phyloP scores from a whole-genome alignment of 176 grass and related monocot species.

The Phragmites australis region DNA sequence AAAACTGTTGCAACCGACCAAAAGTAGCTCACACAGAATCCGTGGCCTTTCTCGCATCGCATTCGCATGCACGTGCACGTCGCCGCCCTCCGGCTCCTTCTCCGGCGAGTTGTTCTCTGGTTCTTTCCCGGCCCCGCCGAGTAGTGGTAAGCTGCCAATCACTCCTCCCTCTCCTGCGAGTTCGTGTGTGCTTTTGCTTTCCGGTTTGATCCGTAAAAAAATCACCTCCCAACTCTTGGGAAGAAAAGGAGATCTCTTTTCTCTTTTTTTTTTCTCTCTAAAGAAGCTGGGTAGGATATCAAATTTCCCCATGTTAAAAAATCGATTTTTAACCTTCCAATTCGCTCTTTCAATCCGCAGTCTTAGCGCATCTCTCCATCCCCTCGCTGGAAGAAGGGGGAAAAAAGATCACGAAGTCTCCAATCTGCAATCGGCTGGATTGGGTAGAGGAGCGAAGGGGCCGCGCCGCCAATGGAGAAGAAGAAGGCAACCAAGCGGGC shows the following conservation, averaged over 20 bases:
- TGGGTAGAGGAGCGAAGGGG: background rate
- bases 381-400: background rate
- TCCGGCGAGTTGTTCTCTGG: background rate
- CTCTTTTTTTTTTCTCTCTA: background rate
- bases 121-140: too few relatives aligned
- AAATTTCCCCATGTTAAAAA: conserved; percentile 5
- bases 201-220: too few relatives aligned
- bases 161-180: too few relatives aligned
- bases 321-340: background rate
- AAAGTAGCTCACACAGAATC: too few relatives aligned
- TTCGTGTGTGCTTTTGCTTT: background rate
- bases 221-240: too few relatives aligned
- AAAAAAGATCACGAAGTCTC: background rate
- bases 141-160: too few relatives aligned
- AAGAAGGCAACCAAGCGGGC: background rate
- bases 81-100: background rate
- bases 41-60: background rate
- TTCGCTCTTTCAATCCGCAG: background rate
- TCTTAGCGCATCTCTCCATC: background rate
- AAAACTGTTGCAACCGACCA: background rate
- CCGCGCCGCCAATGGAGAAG: too few relatives aligned
- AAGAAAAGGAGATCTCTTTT: background rate
- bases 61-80: background rate
- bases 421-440: background rate
- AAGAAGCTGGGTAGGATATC: background rate